A percentile compares a stretch with the other conserved stretches of the same genome.
Conservation (phyloP, 2,329 filamentous ascomycete species). For the Scleromitrula shiraiana region DNA sequence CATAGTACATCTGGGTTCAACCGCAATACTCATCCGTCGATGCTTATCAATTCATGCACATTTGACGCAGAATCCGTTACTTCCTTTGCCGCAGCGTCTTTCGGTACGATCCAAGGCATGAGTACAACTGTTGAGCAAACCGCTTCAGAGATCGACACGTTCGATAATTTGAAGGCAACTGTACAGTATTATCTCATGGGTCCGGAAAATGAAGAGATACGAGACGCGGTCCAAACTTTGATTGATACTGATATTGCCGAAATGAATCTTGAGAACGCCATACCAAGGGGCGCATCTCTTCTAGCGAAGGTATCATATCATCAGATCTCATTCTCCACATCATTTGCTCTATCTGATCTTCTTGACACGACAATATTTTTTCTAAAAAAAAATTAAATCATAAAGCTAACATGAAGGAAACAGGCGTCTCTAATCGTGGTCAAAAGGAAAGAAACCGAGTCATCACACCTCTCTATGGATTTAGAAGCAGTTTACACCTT, state of each 20-base stretch:
- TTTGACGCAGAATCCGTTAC: background rate
- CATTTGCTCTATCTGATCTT: no score
- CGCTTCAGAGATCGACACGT: background rate
- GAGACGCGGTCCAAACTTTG: background rate
- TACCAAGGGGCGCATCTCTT: no score
- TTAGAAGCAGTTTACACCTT: no score
- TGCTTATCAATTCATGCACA: background rate
- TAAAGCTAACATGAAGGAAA: no score
- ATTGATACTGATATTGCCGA: background rate
- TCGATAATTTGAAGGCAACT: background rate
- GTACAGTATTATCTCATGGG: background rate
- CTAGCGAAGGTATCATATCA: no score
- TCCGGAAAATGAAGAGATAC: background rate
- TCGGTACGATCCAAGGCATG: background rate
- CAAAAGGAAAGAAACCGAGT: no score
- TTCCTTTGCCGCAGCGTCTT: background rate
- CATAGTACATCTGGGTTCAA: background rate
- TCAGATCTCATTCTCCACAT: no score
- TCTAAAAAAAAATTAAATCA: no score
- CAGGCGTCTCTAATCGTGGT: no score
- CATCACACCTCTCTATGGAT: no score
- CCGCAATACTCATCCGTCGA: background rate
- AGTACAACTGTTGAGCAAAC: background rate
- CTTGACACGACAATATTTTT: no score
- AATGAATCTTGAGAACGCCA: background rate